Conservation (phyloP, 108 stramenopile species). For the Chaetoceros muelleri region DNA sequence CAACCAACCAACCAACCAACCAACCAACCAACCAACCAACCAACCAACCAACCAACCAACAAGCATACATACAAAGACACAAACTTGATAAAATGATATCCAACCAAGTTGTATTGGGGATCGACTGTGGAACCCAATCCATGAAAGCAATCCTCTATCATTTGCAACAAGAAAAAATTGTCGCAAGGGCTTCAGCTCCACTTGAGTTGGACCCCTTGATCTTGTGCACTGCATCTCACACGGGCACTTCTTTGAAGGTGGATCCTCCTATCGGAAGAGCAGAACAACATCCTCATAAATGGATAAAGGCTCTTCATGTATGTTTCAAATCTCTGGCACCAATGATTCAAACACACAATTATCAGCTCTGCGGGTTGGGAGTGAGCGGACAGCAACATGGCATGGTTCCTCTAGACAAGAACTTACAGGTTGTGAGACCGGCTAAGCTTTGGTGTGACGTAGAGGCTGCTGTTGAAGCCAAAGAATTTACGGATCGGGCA, state of each 20-base stretch:
- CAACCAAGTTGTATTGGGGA: neutral
- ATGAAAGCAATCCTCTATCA: neutral
- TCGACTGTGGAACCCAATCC: neutral
- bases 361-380: constrained; percentile 4
- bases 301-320: constrained; percentile 8
- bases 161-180: neutral
- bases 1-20: too few species aligned
- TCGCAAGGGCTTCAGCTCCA: neutral
- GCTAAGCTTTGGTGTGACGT: constrained; percentile 23
- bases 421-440: neutral
- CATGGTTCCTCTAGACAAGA: constrained; percentile 7
- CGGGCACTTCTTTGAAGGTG: neutral
- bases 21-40: too few species aligned
- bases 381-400: constrained; percentile 20
- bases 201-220: neutral
- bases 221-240: neutral
- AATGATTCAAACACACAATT: neutral
- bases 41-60: too few species aligned
- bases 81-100: neutral
- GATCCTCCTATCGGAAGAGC: too few species aligned
- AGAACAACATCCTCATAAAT: constrained; percentile 14
- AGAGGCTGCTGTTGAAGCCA: constrained; percentile 9
- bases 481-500: neutral
- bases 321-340: constrained; percentile 2
- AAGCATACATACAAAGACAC: too few species aligned